phyloP scores from a whole-genome alignment of 306 rosid genomes.

The Cicer arietinum region DNA sequence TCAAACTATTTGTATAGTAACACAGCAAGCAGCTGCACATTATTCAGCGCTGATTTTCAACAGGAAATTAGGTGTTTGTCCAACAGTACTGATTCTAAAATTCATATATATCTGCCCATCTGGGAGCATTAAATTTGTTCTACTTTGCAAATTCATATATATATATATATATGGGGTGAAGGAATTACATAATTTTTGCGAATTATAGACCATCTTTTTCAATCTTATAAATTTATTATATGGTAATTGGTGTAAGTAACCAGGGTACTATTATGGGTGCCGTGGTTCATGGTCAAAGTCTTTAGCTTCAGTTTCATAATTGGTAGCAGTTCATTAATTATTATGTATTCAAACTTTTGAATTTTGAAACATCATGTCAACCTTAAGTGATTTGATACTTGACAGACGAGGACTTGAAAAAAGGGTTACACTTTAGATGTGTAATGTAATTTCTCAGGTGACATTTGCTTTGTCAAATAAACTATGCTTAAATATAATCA shows the following conservation, averaged over 20 bases:
- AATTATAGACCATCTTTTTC: not conserved
- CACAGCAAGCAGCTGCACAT: too few relatives aligned
- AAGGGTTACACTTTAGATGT: not conserved
- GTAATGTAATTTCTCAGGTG: constrained; percentile 40
- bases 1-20: too few relatives aligned
- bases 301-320: constrained; percentile 15
- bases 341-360: constrained; percentile 35
- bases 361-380: constrained; percentile 49
- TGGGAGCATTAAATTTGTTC: not conserved
- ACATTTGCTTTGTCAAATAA: not conserved
- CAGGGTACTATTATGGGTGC: constrained; percentile 10
- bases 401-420: not conserved
- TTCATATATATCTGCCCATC: too few relatives aligned
- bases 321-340: constrained; percentile 38
- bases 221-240: not conserved
- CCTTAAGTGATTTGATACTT: constrained; percentile 35
- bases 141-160: not conserved
- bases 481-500: not conserved
- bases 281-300: constrained; percentile 38
- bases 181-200: constrained; percentile 1
- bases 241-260: not conserved
- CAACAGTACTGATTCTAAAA: too few relatives aligned
- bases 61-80: too few relatives aligned
- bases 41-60: too few relatives aligned
- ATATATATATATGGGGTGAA: not conserved